These are phyloP conservation scores for Kockiozyma suomiensis DNA, from an alignment of 805 yeast genomes.

Conservation along the genomic window DNA sequence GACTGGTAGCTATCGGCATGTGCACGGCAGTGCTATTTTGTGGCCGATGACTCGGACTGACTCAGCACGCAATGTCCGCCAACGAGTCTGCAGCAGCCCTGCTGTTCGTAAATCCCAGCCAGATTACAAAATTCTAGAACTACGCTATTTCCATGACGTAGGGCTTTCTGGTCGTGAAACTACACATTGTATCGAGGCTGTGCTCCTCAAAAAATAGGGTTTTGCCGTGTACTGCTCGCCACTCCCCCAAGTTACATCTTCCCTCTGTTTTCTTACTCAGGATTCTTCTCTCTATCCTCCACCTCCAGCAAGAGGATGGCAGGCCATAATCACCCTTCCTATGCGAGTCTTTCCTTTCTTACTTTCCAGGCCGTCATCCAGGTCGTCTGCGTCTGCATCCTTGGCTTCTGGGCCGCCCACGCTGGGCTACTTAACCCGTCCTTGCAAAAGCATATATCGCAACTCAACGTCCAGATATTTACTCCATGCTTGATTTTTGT, in stretches of 20 bases:
- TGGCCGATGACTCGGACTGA: no score
- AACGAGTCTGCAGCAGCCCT: no score
- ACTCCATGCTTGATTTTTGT: constrained; percentile 94
- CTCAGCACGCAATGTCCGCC: no score
- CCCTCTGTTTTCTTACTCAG: background rate
- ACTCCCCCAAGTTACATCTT: background rate
- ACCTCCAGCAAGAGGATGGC: background rate
- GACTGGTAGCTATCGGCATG: no score
- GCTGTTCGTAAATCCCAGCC: no score
- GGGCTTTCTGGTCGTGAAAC: no score
- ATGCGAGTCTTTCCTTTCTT: constrained; percentile 53
- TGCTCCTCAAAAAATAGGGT: background rate
- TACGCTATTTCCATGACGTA: no score
- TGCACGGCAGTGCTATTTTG: no score
- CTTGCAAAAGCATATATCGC: constrained; percentile 77
- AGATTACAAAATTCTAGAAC: no score
- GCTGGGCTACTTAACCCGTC: constrained; percentile 66
- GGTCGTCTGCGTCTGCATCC: constrained; percentile 80
- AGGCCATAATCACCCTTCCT: constrained; percentile 37
- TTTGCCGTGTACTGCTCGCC: background rate
- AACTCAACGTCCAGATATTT: constrained; percentile 84
- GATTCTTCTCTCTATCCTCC: background rate
- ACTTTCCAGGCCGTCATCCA: constrained; percentile 91
- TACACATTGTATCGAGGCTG: background rate
- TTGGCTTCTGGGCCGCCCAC: constrained; percentile 85